phyloP scores from a whole-genome alignment of 2,329 filamentous ascomycete species.

The Cercospora brassicicola region DNA sequence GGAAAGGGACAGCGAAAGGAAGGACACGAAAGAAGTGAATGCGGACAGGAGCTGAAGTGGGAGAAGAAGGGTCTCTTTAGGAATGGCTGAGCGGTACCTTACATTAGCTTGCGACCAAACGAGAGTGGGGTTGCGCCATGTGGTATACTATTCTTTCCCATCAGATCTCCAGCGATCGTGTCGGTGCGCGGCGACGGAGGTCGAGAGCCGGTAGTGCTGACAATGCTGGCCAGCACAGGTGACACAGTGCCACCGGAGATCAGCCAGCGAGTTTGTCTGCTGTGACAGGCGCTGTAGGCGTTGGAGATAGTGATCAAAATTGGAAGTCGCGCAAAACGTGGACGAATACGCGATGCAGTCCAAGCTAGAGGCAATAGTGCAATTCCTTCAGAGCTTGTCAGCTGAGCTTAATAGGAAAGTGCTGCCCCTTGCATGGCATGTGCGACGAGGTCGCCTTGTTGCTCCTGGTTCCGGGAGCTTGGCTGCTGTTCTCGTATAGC shows the following conservation, averaged over 20 bases:
- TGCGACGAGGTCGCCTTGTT: not conserved
- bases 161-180: not conserved
- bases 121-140: slow-evolving; percentile 2
- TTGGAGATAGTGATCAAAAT: not conserved
- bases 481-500: not conserved
- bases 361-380: slow-evolving; percentile 2
- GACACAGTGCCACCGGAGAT: not conserved
- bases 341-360: not conserved
- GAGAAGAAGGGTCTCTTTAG: slow-evolving; percentile 2
- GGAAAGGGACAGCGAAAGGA: not conserved
- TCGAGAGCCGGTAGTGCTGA: slow-evolving; percentile 6
- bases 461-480: not conserved
- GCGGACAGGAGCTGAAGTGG: slow-evolving; percentile 8
- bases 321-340: not conserved
- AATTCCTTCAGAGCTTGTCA: slow-evolving; percentile 8
- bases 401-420: slow-evolving; percentile 2
- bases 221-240: not conserved
- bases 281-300: not conserved
- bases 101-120: slow-evolving; percentile 8
- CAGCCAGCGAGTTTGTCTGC: not conserved
- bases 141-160: slow-evolving; percentile 1
- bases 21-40: not conserved
- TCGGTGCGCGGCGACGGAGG: not conserved
- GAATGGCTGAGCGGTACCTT: not conserved
- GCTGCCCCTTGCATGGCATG: not conserved